phyloP scores from a whole-genome alignment of 1,284 basidiomycete genomes.

The Rhodotorula mucilaginosa region DNA sequence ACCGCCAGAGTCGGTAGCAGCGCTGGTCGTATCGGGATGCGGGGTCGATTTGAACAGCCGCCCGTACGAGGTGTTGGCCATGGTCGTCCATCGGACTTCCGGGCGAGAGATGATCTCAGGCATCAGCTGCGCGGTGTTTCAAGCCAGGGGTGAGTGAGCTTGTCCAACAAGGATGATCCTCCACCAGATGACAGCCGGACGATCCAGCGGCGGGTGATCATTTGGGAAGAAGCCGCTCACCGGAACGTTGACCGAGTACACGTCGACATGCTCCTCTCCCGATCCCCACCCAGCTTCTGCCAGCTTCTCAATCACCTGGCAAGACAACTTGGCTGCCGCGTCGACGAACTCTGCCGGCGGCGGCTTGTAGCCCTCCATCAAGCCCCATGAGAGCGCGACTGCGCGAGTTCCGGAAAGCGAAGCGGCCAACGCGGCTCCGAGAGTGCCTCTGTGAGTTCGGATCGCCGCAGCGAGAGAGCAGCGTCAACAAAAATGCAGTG shows the following conservation, averaged over 20 bases:
- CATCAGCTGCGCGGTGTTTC: constrained; percentile 45
- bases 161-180: too few species aligned
- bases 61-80: constrained; percentile 74
- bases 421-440: constrained; percentile 81
- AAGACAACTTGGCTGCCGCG: constrained; percentile 67
- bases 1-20: constrained; percentile 43
- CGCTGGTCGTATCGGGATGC: constrained; percentile 19
- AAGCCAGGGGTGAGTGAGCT: neutral
- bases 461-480: too few species aligned
- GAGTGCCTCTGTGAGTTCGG: constrained; percentile 59
- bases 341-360: constrained; percentile 54
- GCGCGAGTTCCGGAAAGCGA: constrained; percentile 68
- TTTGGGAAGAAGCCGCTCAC: neutral
- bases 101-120: constrained; percentile 46
- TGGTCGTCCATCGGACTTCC: constrained; percentile 67
- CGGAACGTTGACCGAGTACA: constrained; percentile 79
- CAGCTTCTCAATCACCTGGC: constrained; percentile 66
- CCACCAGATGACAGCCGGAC: too few species aligned
- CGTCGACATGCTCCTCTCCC: constrained; percentile 59
- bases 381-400: constrained; percentile 81
- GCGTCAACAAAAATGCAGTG: neutral
- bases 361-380: constrained; percentile 69
- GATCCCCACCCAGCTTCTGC: constrained; percentile 58
- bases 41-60: constrained; percentile 63
- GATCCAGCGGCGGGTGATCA: too few species aligned